A percentile compares a stretch with the other conserved stretches of the same genome.
These are phyloP conservation scores for Mycena haematopus DNA, from an alignment of 768 basidiomycete species.

Conservation along the genomic window DNA sequence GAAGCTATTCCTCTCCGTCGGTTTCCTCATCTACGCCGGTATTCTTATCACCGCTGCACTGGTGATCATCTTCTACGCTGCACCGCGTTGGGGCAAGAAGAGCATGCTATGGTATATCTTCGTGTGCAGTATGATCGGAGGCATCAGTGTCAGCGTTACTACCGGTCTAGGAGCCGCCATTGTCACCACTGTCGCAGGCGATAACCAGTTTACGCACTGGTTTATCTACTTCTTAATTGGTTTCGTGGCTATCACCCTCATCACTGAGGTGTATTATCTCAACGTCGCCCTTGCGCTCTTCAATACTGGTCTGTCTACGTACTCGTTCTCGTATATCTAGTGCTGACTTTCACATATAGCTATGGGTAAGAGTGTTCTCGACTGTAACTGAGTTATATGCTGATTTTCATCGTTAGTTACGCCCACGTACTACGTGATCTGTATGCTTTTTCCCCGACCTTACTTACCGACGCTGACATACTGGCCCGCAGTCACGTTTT, in stretches of 20 bases:
- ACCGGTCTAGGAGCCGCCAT: slow-evolving; percentile 94
- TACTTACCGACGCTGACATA: slow-evolving; percentile 23
- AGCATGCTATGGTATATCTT: slow-evolving; percentile 96
- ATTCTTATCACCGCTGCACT: slow-evolving; percentile 69
- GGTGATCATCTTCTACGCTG: slow-evolving; percentile 82
- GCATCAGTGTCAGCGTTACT: slow-evolving; percentile 92
- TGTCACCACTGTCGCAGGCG: slow-evolving; percentile 74
- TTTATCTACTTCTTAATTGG: slow-evolving; percentile 88
- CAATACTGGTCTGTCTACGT: slow-evolving; percentile 72
- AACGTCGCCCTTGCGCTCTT: slow-evolving; percentile 96
- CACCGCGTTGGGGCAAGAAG: slow-evolving; percentile 84
- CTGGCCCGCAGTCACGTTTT: slow-evolving; percentile 69
- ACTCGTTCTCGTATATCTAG: neutral
- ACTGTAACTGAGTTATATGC: slow-evolving; percentile 27
- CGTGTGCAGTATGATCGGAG: slow-evolving; percentile 97
- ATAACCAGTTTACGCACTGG: slow-evolving; percentile 93
- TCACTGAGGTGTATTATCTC: slow-evolving; percentile 93
- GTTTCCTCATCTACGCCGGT: slow-evolving; percentile 78
- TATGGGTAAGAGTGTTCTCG: slow-evolving; percentile 58
- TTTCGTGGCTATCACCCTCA: slow-evolving; percentile 85
- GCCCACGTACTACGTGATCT: slow-evolving; percentile 87
- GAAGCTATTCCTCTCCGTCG: slow-evolving; percentile 78
- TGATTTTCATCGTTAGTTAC: slow-evolving; percentile 58
- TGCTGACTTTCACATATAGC: slow-evolving; percentile 43
- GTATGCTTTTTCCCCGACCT: slow-evolving; percentile 46